Percentiles rank a stretch among this genome's conserved stretches.
Evolutionary conservation across 2,329 filamentous ascomycete genomes (phyloP).

Genomic region (Arthrobotrys sinensis): DNA sequence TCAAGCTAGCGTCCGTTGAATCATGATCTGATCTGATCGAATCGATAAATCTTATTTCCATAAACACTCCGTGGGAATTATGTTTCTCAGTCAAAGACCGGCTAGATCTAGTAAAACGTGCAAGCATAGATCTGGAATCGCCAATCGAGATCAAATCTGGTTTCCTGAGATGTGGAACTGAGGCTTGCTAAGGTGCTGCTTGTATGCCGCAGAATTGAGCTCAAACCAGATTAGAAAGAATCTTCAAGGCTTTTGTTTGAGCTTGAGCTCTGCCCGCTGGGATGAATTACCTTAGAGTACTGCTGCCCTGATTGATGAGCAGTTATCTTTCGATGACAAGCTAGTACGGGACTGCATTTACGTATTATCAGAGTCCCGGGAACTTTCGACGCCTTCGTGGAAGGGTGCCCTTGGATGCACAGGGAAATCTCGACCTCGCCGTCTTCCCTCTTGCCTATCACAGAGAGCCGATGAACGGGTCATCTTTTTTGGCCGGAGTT

Average conservation of each 20-base stretch:
- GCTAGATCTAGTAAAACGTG: conserved; percentile 35
- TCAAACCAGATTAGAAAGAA: conserved; percentile 14
- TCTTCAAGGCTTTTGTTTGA: conserved; percentile 1
- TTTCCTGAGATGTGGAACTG: conserved; percentile 20
- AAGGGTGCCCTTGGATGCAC: conserved; percentile 36
- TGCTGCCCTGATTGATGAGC: background rate
- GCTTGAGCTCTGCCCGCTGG: conserved; percentile 35
- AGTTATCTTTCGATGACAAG: background rate
- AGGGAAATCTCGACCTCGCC: conserved; percentile 41
- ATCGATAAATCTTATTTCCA: conserved; percentile 27
- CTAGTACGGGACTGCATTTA: background rate
- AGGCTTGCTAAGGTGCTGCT: conserved; percentile 33
- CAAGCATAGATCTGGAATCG: conserved; percentile 54
- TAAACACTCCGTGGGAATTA: conserved; percentile 14
- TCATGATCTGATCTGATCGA: conserved; percentile 1
- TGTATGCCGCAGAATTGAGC: conserved; percentile 19
- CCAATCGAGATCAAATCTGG: conserved; percentile 61
- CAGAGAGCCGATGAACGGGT: conserved; percentile 28
- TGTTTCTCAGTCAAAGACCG: conserved; percentile 2
- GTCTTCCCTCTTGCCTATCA: conserved; percentile 54
- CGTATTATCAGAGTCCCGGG: conserved; percentile 15
- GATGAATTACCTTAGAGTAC: background rate
- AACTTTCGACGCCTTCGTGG: conserved; percentile 30
- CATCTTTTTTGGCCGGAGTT: conserved; percentile 32
- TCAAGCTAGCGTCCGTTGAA: conserved; percentile 22